Evolutionary conservation across 805 yeast genomes (phyloP).

Genomic region (Blastobotrys peoriensis): DNA sequence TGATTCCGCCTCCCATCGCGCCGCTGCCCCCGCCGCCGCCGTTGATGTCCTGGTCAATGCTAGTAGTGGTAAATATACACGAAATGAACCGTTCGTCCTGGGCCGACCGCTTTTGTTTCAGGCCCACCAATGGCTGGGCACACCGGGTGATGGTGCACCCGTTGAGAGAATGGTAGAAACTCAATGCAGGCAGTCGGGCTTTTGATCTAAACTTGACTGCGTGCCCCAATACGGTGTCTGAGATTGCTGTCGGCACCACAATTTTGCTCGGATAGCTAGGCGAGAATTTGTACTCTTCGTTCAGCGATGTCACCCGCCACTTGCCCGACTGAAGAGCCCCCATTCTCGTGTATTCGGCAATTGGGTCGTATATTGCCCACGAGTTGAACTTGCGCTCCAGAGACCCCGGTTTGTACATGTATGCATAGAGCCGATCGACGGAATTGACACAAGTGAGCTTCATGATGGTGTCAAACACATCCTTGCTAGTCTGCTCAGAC

Average conservation of each 20-base stretch:
- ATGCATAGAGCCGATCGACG: constrained; percentile 68
- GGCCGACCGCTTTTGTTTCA: constrained; percentile 77
- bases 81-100: constrained; percentile 83
- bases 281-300: constrained; percentile 56
- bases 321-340: constrained; percentile 41
- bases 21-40: too few species aligned
- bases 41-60: constrained; percentile 25
- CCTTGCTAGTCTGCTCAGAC: constrained; percentile 52
- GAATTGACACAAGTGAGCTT: constrained; percentile 52
- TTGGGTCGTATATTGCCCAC: constrained; percentile 65
- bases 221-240: constrained; percentile 77
- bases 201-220: constrained; percentile 85
- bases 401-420: constrained; percentile 66
- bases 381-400: constrained; percentile 60
- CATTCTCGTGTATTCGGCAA: constrained; percentile 66
- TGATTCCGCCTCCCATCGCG: constrained; percentile 27
- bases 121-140: constrained; percentile 88
- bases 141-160: constrained; percentile 75
- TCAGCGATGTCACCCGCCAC: constrained; percentile 72
- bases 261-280: constrained; percentile 66
- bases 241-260: constrained; percentile 67
- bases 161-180: constrained; percentile 63
- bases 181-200: constrained; percentile 71
- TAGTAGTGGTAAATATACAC: constrained; percentile 65
- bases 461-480: constrained; percentile 67